Base-by-base conservation (phyloP, 805 yeast genomes). In the Metschnikowia orientalis region DNA sequence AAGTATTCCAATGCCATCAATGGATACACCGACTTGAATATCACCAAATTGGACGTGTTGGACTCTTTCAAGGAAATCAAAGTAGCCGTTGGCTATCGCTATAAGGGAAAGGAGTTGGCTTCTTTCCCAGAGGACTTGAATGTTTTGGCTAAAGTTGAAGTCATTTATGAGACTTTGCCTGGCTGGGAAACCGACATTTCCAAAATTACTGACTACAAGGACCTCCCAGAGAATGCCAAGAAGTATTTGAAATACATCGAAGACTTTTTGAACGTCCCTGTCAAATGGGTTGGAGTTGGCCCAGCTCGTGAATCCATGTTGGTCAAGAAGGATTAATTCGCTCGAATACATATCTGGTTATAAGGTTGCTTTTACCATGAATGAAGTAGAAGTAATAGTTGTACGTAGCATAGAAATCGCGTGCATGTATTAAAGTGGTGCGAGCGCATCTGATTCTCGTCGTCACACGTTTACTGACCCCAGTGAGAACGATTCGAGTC, bases 241-340 rank as follows among this genome's bases (percentile, higher is more conserved):
- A 75, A 74, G 45, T 92, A 92, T 64, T 71, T 92, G 62, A 70
- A 74, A 47, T 92, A 63, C 59, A 90, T 92, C 53, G 97, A 88
- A 65, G 81, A 87, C 44, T 89, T 73, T 54, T 69, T 89, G 42
- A 71, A 73, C 30, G 90, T 86, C 38, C 95, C 95, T 36, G 74
- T 92, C 44, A 83, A 82, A 59, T 92, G 97, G 97, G 92, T 92
- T 42, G 98, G 98, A 57, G 92, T 95, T 37, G 98, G 98, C 43
- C 97, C 98, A 44, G 95, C 87, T 34, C 84, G 97, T 69, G 95
- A 83, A 37, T 79, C 89, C 22, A 89, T 88, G 96, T 72, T 88
- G 50, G 78, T 76, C 48, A 81, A 77, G 58, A 43, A 47, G 23
- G 32, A 29, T 11, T 29, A 29, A 17, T n/a, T n/a, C n/a, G n/a